These are phyloP conservation scores for Pseudogymnoascus sp. DNA, from an alignment of 2,329 filamentous ascomycete species.

Conservation along the genomic window DNA sequence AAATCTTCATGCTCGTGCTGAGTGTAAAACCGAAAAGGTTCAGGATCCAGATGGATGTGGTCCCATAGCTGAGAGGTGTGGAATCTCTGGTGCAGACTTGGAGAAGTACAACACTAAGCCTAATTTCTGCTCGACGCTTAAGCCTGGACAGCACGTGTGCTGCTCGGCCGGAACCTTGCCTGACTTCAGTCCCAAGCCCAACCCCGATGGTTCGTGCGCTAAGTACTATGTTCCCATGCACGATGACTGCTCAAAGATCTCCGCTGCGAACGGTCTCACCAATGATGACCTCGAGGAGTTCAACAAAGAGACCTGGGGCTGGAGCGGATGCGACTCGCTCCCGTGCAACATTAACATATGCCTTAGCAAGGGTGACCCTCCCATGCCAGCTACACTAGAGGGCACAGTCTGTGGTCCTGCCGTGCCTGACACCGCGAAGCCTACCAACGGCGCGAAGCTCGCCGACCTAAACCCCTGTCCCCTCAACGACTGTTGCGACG, in stretches of 20 bases:
- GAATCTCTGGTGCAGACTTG: no score
- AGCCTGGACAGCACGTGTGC: conserved; percentile 15
- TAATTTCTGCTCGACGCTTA: background rate
- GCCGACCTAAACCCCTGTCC: background rate
- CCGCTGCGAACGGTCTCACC: background rate
- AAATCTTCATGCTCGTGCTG: no score
- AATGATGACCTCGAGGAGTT: background rate
- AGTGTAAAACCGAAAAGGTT: no score
- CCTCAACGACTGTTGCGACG: conserved; percentile 28
- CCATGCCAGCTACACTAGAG: background rate
- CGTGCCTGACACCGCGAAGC: background rate
- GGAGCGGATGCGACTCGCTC: background rate
- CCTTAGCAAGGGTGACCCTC: background rate
- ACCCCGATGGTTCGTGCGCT: conserved; percentile 20
- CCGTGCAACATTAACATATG: background rate
- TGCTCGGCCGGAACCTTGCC: background rate
- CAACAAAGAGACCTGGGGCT: conserved; percentile 1
- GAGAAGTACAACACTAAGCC: background rate
- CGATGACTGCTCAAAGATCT: background rate
- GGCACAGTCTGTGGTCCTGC: background rate
- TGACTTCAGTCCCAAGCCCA: background rate
- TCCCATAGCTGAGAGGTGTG: no score
- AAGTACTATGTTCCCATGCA: background rate
- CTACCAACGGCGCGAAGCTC: background rate
- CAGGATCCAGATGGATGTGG: no score